Evolutionary conservation across 1,284 basidiomycete genomes (phyloP).

Genomic region (Ustilago tritici): DNA sequence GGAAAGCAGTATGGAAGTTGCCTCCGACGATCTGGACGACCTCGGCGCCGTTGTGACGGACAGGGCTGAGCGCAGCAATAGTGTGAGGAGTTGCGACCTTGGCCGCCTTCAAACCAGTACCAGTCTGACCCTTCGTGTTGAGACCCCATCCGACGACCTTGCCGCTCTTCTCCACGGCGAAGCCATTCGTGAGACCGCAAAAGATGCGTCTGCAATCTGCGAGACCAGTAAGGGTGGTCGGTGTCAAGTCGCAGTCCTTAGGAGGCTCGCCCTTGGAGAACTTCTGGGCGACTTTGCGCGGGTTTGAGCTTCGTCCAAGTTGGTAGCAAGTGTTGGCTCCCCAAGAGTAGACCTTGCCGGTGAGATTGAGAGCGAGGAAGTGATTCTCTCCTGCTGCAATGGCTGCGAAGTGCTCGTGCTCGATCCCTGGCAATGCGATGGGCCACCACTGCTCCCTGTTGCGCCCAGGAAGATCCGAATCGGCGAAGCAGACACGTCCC

Average conservation of each 20-base stretch:
- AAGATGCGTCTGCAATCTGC: conserved; percentile 82
- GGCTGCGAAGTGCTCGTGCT: conserved; percentile 76
- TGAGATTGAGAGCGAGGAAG: conserved; percentile 84
- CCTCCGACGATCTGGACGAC: conserved; percentile 78
- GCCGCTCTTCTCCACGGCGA: conserved; percentile 85
- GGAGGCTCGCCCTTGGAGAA: conserved; percentile 72
- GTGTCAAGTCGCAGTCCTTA: conserved; percentile 83
- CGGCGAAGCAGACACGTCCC: conserved; percentile 85
- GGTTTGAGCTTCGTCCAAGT: conserved; percentile 83
- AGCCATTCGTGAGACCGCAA: conserved; percentile 85
- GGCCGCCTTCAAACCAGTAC: conserved; percentile 72
- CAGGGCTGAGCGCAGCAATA: conserved; percentile 78
- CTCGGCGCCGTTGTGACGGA: conserved; percentile 73
- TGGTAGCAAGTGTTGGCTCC: conserved; percentile 88
- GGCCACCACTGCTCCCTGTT: conserved; percentile 64
- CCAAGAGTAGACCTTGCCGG: conserved; percentile 81
- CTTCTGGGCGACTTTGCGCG: conserved; percentile 51
- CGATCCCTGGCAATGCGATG: conserved; percentile 69
- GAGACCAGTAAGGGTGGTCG: conserved; percentile 78
- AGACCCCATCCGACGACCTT: conserved; percentile 91
- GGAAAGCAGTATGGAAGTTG: conserved; percentile 87
- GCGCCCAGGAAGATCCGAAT: conserved; percentile 55
- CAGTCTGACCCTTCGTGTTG: conserved; percentile 81
- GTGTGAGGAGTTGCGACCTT: conserved; percentile 78
- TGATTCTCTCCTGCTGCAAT: conserved; percentile 87